Base-by-base conservation (phyloP, 768 basidiomycete species). In the Pulveroboletus sp. region DNA sequence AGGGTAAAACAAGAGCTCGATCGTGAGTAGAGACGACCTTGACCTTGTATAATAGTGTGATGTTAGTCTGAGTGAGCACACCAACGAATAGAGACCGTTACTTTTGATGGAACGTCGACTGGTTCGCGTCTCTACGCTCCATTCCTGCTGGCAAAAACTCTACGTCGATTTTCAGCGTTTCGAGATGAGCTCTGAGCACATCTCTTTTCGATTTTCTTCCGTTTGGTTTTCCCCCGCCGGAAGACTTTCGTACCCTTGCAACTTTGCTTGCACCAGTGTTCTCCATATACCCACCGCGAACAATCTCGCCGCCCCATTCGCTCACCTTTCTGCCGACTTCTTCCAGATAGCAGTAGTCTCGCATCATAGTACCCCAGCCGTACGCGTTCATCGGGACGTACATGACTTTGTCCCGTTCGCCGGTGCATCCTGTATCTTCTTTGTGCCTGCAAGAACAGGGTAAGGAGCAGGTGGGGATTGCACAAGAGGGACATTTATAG, bases 271-370 rank as follows among this genome's bases (percentile, higher is more conserved):
- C 43, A 39, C 54, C 45, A 51, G 43, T 44, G 46, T 55, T 61
- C 43, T 61, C 52, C 60, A 57, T 56, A 67, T 80, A 81, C 37
- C 85, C 78, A 49, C 88, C 79, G 45, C 73, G 73, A 54, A 76
- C 76, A 52, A 90, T 86, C 60, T 89, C 80, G 58, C 71, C 66
- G 0, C 86, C 90, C 83, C 86, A 89, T 11, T 79, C 81, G 18
- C 75, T 73, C n/a, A 86, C 83, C 57, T 78, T 83, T 56, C 93
- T 70, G 18, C 87, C 82, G 28, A 92, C 68, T 15, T 91, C 88
- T 69, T 96, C 93, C 56, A 96, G 73, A 64, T 83, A 93, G 37
- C 76, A 74, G 65, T 93, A 96, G 69, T 96, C 93, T 58, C 85
- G 79, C 83, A 92, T 87, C 83, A 95, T 85, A 26, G 79, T 77